Evolutionary conservation across 2,329 filamentous ascomycete genomes (phyloP), one percentile per base, ranked within the genome.

Genomic region (Ophiostoma himal-ulmi): DNA sequence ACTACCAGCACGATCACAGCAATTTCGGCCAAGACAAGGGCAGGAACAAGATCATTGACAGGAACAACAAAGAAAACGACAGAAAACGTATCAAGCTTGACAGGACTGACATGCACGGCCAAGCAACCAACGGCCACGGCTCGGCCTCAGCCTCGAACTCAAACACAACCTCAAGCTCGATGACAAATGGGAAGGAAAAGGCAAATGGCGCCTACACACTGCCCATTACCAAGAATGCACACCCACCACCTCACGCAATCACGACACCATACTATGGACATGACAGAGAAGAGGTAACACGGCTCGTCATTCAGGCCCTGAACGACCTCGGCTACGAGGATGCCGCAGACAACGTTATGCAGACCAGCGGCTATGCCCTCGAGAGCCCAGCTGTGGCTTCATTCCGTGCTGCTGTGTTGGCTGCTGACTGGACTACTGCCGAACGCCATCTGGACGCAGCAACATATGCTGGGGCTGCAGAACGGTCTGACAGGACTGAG

Each of bases 221-320:
- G 6, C 5, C 57, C 13, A 36, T 34, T 13, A 17, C 22, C 52
- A 57, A 26, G 17, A n/a, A 62, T 7, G 11, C 57, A 20, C 17
- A 41, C 68, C 60, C 22, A 30, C 48, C 17, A 11, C 36, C n/a
- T 20, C 13, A 22, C 39, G n/a, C 52, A 36, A 17, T 22, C n/a
- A 26, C n/a, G 5, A 64, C n/a, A 11, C 34, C 20, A 37, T 98
- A 96, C 78, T 90, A 89, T 77, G 94, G 93, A 22, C 94, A 98
- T 77, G 88, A 95, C 77, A 88, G 93, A 77, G 93, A 97, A 82
- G 94, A 99, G 81, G 90, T 98, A 64, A 96, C 94, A 5, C 86
- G 95, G 69, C 91, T 98, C 73, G 81, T 99, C 75, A 95, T 99
- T 76, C 95, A 99, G 80, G 91, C 93, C 48, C 81, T 99, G 74